phyloP scores from a whole-genome alignment of 225 moss, liverwort and hornwort species.

The Thuidium tamariscinum region DNA sequence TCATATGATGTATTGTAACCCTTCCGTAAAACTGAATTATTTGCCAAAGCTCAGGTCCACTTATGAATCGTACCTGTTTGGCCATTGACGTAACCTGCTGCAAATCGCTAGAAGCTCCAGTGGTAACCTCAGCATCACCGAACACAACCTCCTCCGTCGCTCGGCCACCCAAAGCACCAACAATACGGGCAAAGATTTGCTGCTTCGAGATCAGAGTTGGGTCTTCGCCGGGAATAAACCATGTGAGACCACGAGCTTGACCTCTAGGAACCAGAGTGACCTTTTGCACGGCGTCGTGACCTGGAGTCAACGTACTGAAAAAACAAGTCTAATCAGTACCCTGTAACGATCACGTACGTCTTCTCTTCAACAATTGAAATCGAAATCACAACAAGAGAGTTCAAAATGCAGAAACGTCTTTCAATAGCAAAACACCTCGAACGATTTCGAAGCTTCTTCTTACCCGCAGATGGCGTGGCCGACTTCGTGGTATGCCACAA shows the following conservation, averaged over 20 bases:
- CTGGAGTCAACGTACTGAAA: slow-evolving; percentile 78
- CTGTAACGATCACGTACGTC: no score
- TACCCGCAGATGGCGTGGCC: slow-evolving; percentile 53
- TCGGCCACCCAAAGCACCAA: slow-evolving; percentile 85
- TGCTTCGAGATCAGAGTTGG: slow-evolving; percentile 89
- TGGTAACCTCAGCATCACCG: slow-evolving; percentile 82
- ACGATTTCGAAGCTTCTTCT: neutral
- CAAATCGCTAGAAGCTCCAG: slow-evolving; percentile 87
- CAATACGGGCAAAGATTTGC: slow-evolving; percentile 82
- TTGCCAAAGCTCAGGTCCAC: neutral
- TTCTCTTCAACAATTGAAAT: neutral
- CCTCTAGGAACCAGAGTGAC: slow-evolving; percentile 78
- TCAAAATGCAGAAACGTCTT: neutral
- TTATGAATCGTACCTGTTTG: slow-evolving; percentile 47
- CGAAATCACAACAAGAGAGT: neutral
- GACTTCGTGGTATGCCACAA: slow-evolving; percentile 53
- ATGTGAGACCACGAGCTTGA: slow-evolving; percentile 87
- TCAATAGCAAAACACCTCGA: no score
- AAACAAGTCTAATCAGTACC: neutral
- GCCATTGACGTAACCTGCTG: slow-evolving; percentile 97
- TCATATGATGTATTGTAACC: no score
- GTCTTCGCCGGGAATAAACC: slow-evolving; percentile 96
- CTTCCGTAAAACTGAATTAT: no score
- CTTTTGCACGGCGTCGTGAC: slow-evolving; percentile 89
- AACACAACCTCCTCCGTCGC: slow-evolving; percentile 89